Evolutionary conservation across 495 filamentous ascomycete genomes (phyloP).

Genomic region (Antarctomyces pellizariae): DNA sequence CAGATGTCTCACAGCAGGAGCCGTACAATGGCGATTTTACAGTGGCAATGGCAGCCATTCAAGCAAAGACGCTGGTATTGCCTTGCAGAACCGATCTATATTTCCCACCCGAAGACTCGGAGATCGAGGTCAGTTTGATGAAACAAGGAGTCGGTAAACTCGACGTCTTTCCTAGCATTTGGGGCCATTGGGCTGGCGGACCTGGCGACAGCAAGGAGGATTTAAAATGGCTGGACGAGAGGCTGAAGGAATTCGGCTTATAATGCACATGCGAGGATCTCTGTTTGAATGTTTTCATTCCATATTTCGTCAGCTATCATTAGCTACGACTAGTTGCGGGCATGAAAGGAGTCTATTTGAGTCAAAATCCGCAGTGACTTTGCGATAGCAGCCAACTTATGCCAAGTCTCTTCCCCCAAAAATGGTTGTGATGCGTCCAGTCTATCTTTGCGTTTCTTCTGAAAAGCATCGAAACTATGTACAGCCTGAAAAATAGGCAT

Average conservation of each 20-base stretch:
- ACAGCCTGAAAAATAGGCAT: no score
- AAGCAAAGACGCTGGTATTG: slow-evolving; percentile 39
- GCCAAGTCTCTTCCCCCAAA: no score
- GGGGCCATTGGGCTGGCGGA: slow-evolving; percentile 47
- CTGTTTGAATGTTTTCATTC: no score
- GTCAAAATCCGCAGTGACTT: no score
- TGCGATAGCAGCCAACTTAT: no score
- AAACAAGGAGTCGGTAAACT: slow-evolving; percentile 31
- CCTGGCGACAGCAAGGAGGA: slow-evolving; percentile 39
- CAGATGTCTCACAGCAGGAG: slow-evolving; percentile 36
- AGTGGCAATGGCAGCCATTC: slow-evolving; percentile 39
- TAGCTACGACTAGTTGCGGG: no score
- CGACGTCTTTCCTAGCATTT: slow-evolving; percentile 34
- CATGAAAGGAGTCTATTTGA: no score
- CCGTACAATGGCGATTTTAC: slow-evolving; percentile 41
- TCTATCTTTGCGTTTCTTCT: no score
- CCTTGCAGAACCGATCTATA: slow-evolving; percentile 48
- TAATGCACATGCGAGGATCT: no score
- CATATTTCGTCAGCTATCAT: no score
- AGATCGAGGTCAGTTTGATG: slow-evolving; percentile 43
- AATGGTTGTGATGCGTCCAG: no score
- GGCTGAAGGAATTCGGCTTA: slow-evolving; percentile 20
- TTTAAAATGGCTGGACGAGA: slow-evolving; percentile 40
- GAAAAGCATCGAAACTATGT: no score
- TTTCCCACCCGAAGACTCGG: slow-evolving; percentile 50